phyloP scores from a whole-genome alignment of 345 rosid genomes.

The Citrus mangshanensis region DNA sequence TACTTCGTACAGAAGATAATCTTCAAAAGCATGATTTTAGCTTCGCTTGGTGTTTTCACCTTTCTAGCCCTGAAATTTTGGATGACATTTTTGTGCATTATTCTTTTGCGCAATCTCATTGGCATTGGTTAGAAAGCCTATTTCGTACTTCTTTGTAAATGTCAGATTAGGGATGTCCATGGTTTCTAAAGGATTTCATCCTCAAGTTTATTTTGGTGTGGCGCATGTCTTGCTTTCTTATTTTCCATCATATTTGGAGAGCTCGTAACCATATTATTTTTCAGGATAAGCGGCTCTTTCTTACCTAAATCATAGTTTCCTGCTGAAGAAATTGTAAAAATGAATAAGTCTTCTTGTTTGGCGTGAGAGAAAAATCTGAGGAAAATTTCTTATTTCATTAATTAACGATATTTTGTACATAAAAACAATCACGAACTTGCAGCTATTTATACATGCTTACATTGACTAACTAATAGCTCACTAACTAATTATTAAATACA shows the following conservation, averaged over 20 bases:
- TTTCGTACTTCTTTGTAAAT: not conserved
- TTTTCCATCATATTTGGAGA: not conserved
- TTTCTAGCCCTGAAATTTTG: not conserved
- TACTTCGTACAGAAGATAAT: not conserved
- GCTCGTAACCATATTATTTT: not conserved
- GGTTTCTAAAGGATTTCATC: not conserved
- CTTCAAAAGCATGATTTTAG: not conserved
- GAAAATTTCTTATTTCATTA: no score
- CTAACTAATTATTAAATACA: no score
- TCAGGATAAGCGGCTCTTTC: not conserved
- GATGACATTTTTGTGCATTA: not conserved
- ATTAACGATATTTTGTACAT: no score
- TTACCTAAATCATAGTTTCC: not conserved
- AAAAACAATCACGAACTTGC: no score
- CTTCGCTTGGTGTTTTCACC: not conserved
- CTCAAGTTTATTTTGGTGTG: not conserved
- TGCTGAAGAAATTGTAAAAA: no score
- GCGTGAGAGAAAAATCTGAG: no score
- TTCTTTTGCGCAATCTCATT: no score
- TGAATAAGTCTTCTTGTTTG: no score
- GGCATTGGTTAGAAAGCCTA: not conserved
- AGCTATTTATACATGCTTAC: no score
- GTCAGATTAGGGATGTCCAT: not conserved
- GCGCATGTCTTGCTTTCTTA: not conserved
- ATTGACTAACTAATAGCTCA: no score